phyloP scores from a whole-genome alignment of 208 protist species.

The Trypanosoma brucei region DNA sequence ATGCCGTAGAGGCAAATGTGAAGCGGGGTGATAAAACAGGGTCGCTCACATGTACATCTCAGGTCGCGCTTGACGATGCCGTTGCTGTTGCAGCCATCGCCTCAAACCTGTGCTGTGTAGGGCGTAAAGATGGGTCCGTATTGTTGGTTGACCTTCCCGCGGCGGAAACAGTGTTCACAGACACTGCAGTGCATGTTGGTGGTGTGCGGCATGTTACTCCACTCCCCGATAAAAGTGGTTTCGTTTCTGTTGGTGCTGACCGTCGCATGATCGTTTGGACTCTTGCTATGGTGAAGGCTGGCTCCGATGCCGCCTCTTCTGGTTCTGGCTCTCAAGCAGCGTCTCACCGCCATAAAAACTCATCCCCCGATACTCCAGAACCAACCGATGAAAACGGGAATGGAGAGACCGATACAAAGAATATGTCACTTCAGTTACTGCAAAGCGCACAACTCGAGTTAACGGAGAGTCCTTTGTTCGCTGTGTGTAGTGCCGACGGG shows the following conservation, averaged over 20 bases:
- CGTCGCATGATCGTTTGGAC: constrained; percentile 83
- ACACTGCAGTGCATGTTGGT: constrained; percentile 79
- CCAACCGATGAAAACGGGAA: not conserved
- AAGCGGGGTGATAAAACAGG: constrained; percentile 44
- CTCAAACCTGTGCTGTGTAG: constrained; percentile 65
- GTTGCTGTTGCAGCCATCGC: constrained; percentile 63
- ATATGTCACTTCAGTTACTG: constrained; percentile 38
- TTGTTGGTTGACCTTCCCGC: constrained; percentile 63
- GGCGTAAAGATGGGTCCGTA: constrained; percentile 64
- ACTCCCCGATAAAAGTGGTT: constrained; percentile 55
- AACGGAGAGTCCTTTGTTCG: constrained; percentile 89
- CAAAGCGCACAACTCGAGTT: constrained; percentile 89
- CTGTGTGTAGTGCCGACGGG: constrained; percentile 77
- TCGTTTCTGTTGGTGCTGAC: constrained; percentile 75
- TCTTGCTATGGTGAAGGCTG: constrained; percentile 44
- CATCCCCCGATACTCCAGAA: not conserved
- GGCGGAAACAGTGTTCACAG: constrained; percentile 76
- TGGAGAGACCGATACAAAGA: constrained; percentile 1
- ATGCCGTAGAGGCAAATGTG: constrained; percentile 68
- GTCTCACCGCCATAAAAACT: not conserved
- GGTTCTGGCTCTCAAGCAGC: not conserved
- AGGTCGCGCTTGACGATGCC: constrained; percentile 37
- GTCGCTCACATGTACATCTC: constrained; percentile 44
- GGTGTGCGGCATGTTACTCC: constrained; percentile 60
- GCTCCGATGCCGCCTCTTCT: not conserved